A percentile compares a stretch with the other conserved stretches of the same genome.
Evolutionary conservation across 106 monocot genomes (phyloP).

Genomic region (Posidonia australis): DNA sequence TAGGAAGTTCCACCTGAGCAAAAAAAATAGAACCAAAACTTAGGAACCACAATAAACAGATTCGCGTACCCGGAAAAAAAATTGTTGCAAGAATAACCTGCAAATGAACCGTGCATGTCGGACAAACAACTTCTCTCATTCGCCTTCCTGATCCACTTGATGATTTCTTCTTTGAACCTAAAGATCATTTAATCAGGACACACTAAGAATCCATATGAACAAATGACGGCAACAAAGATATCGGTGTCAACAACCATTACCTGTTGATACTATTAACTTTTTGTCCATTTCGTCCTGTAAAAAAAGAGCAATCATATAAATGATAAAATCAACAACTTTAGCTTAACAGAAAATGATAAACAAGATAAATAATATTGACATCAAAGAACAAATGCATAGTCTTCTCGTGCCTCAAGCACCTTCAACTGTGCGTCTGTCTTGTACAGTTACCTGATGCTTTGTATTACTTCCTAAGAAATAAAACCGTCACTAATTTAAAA

Average conservation of each 20-base stretch:
- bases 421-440: too few species aligned
- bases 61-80: neutral
- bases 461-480: too few species aligned
- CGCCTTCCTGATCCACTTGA: constrained; percentile 40
- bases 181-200: neutral
- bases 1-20: constrained; percentile 67
- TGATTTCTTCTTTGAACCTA: constrained; percentile 46
- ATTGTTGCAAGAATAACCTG: constrained; percentile 33
- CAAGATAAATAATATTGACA: too few species aligned
- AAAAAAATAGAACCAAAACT: neutral
- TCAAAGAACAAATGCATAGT: too few species aligned
- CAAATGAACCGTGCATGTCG: constrained; percentile 84
- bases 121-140: constrained; percentile 91
- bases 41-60: neutral
- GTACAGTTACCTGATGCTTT: too few species aligned
- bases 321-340: too few species aligned
- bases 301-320: neutral
- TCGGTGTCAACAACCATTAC: constrained; percentile 14
- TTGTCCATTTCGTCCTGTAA: constrained; percentile 86
- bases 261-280: constrained; percentile 59
- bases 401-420: too few species aligned
- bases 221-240: neutral
- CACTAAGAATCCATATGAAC: neutral
- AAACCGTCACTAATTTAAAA: too few species aligned
- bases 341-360: too few species aligned